Evolutionary conservation across 2,329 filamentous ascomycete species (phyloP).

Genomic region (Raffaelea deltoideospora): DNA sequence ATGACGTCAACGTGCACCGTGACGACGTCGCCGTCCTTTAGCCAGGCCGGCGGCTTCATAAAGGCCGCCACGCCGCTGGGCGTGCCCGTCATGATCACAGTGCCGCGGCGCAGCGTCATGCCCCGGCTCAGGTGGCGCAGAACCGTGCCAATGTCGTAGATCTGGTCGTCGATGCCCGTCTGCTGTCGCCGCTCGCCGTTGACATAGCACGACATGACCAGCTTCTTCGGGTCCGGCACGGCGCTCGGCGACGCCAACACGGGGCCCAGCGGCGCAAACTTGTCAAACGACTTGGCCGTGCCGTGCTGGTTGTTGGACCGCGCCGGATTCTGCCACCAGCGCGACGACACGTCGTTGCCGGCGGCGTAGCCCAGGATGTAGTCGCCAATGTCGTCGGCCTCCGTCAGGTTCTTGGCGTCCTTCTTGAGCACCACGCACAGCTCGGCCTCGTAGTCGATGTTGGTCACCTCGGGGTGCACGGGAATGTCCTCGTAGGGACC

Average conservation of each 20-base stretch:
- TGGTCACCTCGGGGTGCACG: slow-evolving; percentile 23
- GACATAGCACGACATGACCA: slow-evolving; percentile 19
- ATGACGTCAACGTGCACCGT: slow-evolving; percentile 18
- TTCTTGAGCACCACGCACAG: slow-evolving; percentile 32
- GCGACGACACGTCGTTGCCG: slow-evolving; percentile 36
- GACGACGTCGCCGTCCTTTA: slow-evolving; percentile 20
- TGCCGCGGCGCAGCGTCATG: slow-evolving; percentile 26
- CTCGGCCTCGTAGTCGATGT: slow-evolving; percentile 35
- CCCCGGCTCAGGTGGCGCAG: slow-evolving; percentile 24
- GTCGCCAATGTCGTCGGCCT: slow-evolving; percentile 28
- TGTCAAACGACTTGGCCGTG: slow-evolving; percentile 35
- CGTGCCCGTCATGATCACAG: slow-evolving; percentile 29
- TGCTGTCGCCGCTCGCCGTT: slow-evolving; percentile 30
- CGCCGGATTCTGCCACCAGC: slow-evolving; percentile 32
- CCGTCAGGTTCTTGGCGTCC: slow-evolving; percentile 28
- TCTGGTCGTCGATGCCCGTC: slow-evolving; percentile 25
- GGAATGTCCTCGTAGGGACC: slow-evolving; percentile 8
- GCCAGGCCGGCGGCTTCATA: slow-evolving; percentile 15
- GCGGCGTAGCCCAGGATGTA: slow-evolving; percentile 42
- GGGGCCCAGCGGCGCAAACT: slow-evolving; percentile 34
- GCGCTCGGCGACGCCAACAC: slow-evolving; percentile 13
- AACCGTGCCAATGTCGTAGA: slow-evolving; percentile 24
- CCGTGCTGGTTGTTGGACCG: slow-evolving; percentile 25
- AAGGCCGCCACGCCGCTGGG: slow-evolving; percentile 19
- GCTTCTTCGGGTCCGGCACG: slow-evolving; percentile 12